Base-by-base conservation (phyloP, 2,329 filamentous ascomycete genomes). In the Orbilia oligospora region DNA sequence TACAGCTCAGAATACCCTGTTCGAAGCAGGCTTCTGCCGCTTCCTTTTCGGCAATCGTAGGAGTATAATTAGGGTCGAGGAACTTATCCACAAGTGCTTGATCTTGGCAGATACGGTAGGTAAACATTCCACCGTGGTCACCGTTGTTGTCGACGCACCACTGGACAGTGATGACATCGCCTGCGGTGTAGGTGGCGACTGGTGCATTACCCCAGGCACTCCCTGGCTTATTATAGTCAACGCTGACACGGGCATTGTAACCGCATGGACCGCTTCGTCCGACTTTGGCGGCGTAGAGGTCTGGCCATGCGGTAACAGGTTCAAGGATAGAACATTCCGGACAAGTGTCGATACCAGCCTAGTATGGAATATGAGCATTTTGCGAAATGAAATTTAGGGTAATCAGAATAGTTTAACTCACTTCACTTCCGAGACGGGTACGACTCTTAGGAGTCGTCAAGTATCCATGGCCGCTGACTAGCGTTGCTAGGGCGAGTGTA, bases 61-160 rank as follows among this genome's bases (percentile, higher is more conserved):
- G 87, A 2, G 87, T 80, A 76, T 88, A 88, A 6, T 81, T 81
- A 0, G 87, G 84, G 0, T 85, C 85, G 0, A 88, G 82, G 80
- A 89, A 86, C 80, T 87, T 86, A 83, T 88, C 84, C 33, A 88
- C 86, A 0, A 89, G 82, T 0, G 82, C 83, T 80, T 88, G 87
- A 80, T 89, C 83, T 79, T 87, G 85, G 80, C 87, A 89, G 78
- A 88, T 86, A 9, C 87, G 86, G 82, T 88, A 89, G 80, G 83
- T 85, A 82, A 88, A 89, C 87, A 88, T 88, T 82, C 87, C 88
- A 27, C 87, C 87, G 79, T 89, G 87, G 80, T 89, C 87, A 0
- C 88, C 88, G 80, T 88, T 89, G 82, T 88, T 83, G 80, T 89
- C 88, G 18, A 88, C 85, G 66, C 88, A 89, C 88, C 88, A 89